phyloP scores from a whole-genome alignment of 1,284 basidiomycete species.

The Kwoniella shivajii region DNA sequence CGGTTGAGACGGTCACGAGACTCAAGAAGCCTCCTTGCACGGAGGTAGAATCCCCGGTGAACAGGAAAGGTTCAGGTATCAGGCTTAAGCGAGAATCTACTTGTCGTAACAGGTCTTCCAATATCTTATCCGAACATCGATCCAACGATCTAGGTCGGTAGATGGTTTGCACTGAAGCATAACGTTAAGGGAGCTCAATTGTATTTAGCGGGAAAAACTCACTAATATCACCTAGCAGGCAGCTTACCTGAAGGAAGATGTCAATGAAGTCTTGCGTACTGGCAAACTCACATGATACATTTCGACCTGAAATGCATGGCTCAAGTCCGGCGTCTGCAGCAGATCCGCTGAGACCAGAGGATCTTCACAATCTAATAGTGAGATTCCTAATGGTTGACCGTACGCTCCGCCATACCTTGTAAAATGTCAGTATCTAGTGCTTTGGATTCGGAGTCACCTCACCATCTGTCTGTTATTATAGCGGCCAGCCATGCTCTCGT shows the following conservation, averaged over 20 bases:
- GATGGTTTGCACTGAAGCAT: conserved; percentile 14
- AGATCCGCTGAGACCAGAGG: conserved; percentile 7
- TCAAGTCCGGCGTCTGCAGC: conserved; percentile 11
- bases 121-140: conserved; percentile 8
- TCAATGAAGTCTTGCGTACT: background rate
- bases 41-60: conserved; percentile 6
- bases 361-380: conserved; percentile 18
- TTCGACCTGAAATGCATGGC: conserved; percentile 11
- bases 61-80: conserved; percentile 9
- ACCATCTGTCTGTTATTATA: conserved; percentile 17
- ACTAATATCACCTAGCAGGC: conserved; percentile 15
- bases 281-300: conserved; percentile 13
- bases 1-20: conserved; percentile 8
- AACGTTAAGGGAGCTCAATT: background rate
- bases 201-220: background rate
- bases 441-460: background rate
- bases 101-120: conserved; percentile 6
- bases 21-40: conserved; percentile 11
- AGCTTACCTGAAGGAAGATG: conserved; percentile 8
- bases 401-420: conserved; percentile 12
- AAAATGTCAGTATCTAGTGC: background rate
- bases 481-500: conserved; percentile 13
- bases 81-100: conserved; percentile 6
- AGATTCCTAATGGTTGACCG: conserved; percentile 14
- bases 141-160: conserved; percentile 12